Evolutionary conservation across 2,329 filamentous ascomycete genomes (phyloP), one percentile per base, ranked within the genome.

Genomic region (Samsoniella hepiali): DNA sequence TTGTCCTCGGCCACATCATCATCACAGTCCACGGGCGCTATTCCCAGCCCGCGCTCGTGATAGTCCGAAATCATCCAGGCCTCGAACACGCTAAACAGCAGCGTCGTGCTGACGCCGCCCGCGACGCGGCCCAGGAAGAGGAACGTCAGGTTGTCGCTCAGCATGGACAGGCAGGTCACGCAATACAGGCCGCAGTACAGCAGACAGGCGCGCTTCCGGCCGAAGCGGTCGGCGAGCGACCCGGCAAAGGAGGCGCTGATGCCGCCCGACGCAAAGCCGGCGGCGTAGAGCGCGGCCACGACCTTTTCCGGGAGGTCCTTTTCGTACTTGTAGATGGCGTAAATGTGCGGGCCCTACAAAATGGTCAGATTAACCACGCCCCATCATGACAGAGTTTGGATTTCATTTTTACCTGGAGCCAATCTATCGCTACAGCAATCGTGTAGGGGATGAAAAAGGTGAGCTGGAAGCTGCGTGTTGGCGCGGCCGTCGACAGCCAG

Each of bases 51-150:
- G 49, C 78, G 73, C 31, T 75, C 71, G 64, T 83, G 78, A 65
- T 80, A 87, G 68, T 87, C 84, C 54, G 82, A 78, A 34, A 87
- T 81, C 76, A 87, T 81, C 84, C 84, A 87, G 53, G 82, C 81
- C 67, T 87, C 84, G 65, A 87, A 86, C 10, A 82, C 82, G 55
- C 78, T 84, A 73, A 82, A 86, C 22, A 87, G 76, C 27, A 87
- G 73, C 15, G 82, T 86, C 10, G 83, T 84, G 64, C 80, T 81
- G 22, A 87, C 68, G 0, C 85, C 85, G 17, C 84, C 84, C 8
- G 82, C 76, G 1, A 82, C 68, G n/a, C 84, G 78, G 17, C 85
- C 85, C 3, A 81, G 55, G 68, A 84, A 85, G 0, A 88, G 75
- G 3, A 83, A 56, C 2, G 72, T 68, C 2, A 78, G 65, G 45